These are phyloP conservation scores for Moelleriella libera DNA, from an alignment of 2,329 filamentous ascomycete species.

Conservation along the genomic window DNA sequence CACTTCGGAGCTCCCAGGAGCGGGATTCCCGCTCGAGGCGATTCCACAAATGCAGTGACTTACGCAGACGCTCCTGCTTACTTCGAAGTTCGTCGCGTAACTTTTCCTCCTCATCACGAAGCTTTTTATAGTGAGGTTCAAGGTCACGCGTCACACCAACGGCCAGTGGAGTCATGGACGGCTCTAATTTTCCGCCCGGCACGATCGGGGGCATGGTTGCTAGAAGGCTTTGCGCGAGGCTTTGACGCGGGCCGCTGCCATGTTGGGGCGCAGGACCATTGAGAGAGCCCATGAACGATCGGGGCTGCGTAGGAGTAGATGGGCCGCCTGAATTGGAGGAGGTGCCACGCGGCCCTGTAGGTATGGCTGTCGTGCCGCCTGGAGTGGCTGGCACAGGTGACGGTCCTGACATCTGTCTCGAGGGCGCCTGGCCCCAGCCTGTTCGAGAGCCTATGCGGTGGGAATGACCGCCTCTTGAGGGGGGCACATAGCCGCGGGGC, in stretches of 20 bases:
- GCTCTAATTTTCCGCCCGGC: conserved; percentile 40
- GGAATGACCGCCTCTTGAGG: conserved; percentile 27
- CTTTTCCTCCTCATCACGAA: conserved; percentile 44
- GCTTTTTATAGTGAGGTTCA: conserved; percentile 36
- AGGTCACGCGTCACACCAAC: conserved; percentile 37
- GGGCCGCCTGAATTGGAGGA: conserved; percentile 16
- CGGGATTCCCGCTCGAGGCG: conserved; percentile 38
- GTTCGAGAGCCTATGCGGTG: conserved; percentile 31
- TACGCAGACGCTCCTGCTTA: conserved; percentile 40
- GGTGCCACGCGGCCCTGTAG: conserved; percentile 30
- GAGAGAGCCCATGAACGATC: conserved; percentile 38
- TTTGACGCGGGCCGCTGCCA: conserved; percentile 22
- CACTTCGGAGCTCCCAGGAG: conserved; percentile 39
- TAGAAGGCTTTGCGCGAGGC: conserved; percentile 37
- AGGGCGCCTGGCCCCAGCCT: conserved; percentile 23
- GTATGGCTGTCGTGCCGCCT: conserved; percentile 25
- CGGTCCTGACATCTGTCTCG: conserved; percentile 18
- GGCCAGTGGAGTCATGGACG: conserved; percentile 26
- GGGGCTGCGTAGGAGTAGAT: conserved; percentile 25
- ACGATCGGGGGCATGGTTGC: conserved; percentile 35
- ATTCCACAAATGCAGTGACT: conserved; percentile 38
- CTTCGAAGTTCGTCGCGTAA: conserved; percentile 35
- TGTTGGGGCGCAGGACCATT: conserved; percentile 36
- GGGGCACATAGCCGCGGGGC: conserved; percentile 37
- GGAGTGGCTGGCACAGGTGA: conserved; percentile 25